Percentiles rank a stretch among this genome's conserved stretches.
Conservation (phyloP, 164 flowering plant genomes). For the Berberis vulgaris region DNA sequence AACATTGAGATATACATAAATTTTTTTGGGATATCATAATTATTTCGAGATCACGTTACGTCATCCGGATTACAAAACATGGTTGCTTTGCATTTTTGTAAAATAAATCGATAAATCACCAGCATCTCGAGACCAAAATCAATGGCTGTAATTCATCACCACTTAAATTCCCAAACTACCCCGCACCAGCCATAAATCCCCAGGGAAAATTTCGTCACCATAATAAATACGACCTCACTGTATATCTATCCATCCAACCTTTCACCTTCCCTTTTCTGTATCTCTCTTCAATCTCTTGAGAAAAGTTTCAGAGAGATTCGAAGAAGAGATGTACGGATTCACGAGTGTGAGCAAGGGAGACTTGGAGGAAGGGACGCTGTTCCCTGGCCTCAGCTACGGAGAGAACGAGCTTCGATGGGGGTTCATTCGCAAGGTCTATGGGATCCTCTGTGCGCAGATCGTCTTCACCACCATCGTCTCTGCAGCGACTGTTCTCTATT, state of each 20-base stretch:
- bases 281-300: background rate
- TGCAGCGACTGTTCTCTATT: conserved; percentile 52
- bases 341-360: conserved; percentile 42
- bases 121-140: too few species aligned
- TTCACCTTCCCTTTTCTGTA: background rate
- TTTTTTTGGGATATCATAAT: too few species aligned
- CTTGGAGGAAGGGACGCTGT: conserved; percentile 59
- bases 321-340: conserved; percentile 41
- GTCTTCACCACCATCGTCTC: conserved; percentile 77
- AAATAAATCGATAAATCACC: too few species aligned
- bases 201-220: too few species aligned
- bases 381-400: conserved; percentile 70
- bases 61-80: too few species aligned
- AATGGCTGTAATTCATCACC: too few species aligned
- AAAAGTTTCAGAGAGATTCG: conserved; percentile 1
- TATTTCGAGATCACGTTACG: too few species aligned
- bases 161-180: too few species aligned
- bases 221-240: too few species aligned
- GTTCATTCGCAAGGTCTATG: conserved; percentile 88
- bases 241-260: background rate
- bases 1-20: too few species aligned
- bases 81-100: too few species aligned
- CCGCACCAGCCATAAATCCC: too few species aligned
- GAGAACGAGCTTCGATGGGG: conserved; percentile 97
- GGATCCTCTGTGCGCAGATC: conserved; percentile 80